phyloP scores from a whole-genome alignment of 2,329 filamentous ascomycete species.

The Didymella exigua region DNA sequence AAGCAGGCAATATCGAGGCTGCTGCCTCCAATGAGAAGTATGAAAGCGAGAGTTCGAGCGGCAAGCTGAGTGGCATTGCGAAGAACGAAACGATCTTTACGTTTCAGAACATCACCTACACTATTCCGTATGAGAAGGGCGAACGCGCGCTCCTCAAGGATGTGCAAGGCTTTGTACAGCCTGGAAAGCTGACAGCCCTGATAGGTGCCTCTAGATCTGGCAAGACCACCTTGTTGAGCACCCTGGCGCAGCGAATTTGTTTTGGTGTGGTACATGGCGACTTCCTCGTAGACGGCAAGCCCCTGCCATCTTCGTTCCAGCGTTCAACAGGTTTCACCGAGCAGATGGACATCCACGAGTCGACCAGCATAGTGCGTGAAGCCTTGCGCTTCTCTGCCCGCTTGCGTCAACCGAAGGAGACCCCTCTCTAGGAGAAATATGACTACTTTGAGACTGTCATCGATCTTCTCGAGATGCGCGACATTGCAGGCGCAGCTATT shows the following conservation, averaged over 20 bases:
- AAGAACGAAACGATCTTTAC: constrained; percentile 70
- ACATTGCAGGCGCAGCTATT: constrained; percentile 68
- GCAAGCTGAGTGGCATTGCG: constrained; percentile 56
- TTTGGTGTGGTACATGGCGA: constrained; percentile 54
- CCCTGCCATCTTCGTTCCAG: constrained; percentile 70
- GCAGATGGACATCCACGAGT: constrained; percentile 66
- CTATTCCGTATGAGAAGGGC: constrained; percentile 59
- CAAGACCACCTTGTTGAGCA: constrained; percentile 47
- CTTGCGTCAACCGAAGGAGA: constrained; percentile 65
- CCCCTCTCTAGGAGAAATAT: constrained; percentile 65
- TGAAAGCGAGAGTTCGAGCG: constrained; percentile 29
- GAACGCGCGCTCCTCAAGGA: constrained; percentile 60
- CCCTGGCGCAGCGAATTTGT: constrained; percentile 50
- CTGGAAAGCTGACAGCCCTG: constrained; percentile 83
- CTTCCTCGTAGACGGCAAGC: constrained; percentile 51
- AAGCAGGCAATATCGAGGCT: constrained; percentile 52
- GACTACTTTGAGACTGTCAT: constrained; percentile 70
- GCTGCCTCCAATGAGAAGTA: constrained; percentile 32
- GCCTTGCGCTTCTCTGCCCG: constrained; percentile 68
- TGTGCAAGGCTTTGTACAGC: constrained; percentile 84
- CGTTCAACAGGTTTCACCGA: constrained; percentile 80
- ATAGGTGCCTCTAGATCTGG: constrained; percentile 68
- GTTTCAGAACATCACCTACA: constrained; percentile 85
- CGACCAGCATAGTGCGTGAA: constrained; percentile 67
- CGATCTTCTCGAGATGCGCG: constrained; percentile 66